Conservation (phyloP, 2,329 filamentous ascomycete species). For the Arthrobotrys megalospora region DNA sequence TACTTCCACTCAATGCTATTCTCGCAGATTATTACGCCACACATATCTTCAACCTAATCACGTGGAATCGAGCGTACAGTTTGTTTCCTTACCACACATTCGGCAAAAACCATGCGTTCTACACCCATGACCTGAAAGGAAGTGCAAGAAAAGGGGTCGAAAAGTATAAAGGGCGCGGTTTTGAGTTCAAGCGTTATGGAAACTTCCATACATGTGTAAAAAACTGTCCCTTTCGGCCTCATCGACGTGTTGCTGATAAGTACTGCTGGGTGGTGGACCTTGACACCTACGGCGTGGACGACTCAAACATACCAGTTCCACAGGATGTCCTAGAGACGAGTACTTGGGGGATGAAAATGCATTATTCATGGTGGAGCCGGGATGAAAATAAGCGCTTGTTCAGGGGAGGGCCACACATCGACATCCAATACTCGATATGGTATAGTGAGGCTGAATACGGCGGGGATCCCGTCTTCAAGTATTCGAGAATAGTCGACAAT, state of each 20-base stretch:
- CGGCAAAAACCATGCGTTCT: slow-evolving; percentile 24
- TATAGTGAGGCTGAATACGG: background rate
- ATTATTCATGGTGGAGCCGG: slow-evolving; percentile 38
- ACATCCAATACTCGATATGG: slow-evolving; percentile 12
- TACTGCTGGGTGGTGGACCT: slow-evolving; percentile 53
- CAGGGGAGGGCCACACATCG: background rate
- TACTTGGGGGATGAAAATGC: slow-evolving; percentile 55
- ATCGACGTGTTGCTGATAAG: slow-evolving; percentile 47
- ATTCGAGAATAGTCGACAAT: slow-evolving; percentile 26
- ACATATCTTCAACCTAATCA: slow-evolving; percentile 57
- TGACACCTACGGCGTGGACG: slow-evolving; percentile 39
- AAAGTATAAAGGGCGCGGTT: slow-evolving; percentile 47
- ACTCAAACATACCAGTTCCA: background rate
- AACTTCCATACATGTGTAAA: slow-evolving; percentile 38
- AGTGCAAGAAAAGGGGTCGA: slow-evolving; percentile 1
- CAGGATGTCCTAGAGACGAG: slow-evolving; percentile 25
- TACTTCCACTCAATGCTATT: slow-evolving; percentile 25
- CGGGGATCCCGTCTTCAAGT: background rate
- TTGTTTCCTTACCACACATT: slow-evolving; percentile 58
- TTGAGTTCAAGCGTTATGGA: slow-evolving; percentile 30
- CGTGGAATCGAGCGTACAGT: slow-evolving; percentile 52
- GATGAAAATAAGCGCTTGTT: slow-evolving; percentile 23
- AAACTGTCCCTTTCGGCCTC: slow-evolving; percentile 46
- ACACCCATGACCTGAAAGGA: slow-evolving; percentile 7
- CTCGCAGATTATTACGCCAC: slow-evolving; percentile 52